Conservation (phyloP, 176 grass and related monocot genomes). For the Sorghum bicolor region Sorghum_bicolor_NCBIv3 NC_012873.2:2769001-2769500, state of each 20-base stretch:
- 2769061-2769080: background rate
- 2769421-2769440: conserved; percentile 5
- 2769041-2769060: background rate
- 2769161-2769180: background rate
- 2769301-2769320: background rate
- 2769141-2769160: conserved; percentile 7
- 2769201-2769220: conserved; percentile 17
- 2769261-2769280: background rate
- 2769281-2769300: background rate
- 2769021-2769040: background rate
- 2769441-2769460: conserved; percentile 91
- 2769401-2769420: background rate
- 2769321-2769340: conserved; percentile 3
- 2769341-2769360: background rate
- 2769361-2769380: conserved; percentile 13
- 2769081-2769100: background rate
- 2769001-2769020: background rate
- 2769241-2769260: conserved; percentile 11
- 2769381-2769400: conserved; percentile 30
- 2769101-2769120: background rate
- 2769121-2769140: background rate
- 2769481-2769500: conserved; percentile 94
- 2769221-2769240: background rate
- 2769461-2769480: conserved; percentile 96
- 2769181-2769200: background rate